A percentile compares a stretch with the other conserved stretches of the same genome.
Conservation (phyloP, 371 early-diverging fungal species). For the Lichtheimia hyalospora region DNA sequence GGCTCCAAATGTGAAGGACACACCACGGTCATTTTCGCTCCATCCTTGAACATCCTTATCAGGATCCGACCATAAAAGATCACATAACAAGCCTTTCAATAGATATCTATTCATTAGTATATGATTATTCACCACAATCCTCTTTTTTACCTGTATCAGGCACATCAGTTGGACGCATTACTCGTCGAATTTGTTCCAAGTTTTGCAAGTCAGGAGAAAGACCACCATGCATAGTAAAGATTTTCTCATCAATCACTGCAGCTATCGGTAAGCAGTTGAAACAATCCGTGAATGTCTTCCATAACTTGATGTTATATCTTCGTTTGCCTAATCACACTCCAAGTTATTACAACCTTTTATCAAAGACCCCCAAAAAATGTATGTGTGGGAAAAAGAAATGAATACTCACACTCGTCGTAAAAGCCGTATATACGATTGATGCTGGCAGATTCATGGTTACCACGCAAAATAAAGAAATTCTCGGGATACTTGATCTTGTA, state of each 20-base stretch:
- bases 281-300: slow-evolving; percentile 91
- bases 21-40: slow-evolving; percentile 93
- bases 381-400: too few relatives aligned
- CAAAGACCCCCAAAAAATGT: too few relatives aligned
- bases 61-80: slow-evolving; percentile 97
- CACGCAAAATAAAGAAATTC: slow-evolving; percentile 92
- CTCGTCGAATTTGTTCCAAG: slow-evolving; percentile 88
- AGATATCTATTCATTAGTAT: slow-evolving; percentile 9
- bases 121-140: slow-evolving; percentile 15
- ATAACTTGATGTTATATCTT: slow-evolving; percentile 91
- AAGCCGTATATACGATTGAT: slow-evolving; percentile 98
- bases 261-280: slow-evolving; percentile 96
- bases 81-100: slow-evolving; percentile 79
- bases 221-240: slow-evolving; percentile 97
- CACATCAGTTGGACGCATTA: slow-evolving; percentile 93
- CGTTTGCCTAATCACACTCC: slow-evolving; percentile 70
- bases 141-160: slow-evolving; percentile 79
- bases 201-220: slow-evolving; percentile 86
- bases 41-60: slow-evolving; percentile 85
- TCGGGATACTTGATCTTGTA: slow-evolving; percentile 96
- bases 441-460: slow-evolving; percentile 97
- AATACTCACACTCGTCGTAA: slow-evolving; percentile 92
- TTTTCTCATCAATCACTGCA: slow-evolving; percentile 91
- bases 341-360: too few relatives aligned
- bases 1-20: slow-evolving; percentile 86